phyloP scores from a whole-genome alignment of 352 stramenopile species.

The Phytophthora constricta region DNA sequence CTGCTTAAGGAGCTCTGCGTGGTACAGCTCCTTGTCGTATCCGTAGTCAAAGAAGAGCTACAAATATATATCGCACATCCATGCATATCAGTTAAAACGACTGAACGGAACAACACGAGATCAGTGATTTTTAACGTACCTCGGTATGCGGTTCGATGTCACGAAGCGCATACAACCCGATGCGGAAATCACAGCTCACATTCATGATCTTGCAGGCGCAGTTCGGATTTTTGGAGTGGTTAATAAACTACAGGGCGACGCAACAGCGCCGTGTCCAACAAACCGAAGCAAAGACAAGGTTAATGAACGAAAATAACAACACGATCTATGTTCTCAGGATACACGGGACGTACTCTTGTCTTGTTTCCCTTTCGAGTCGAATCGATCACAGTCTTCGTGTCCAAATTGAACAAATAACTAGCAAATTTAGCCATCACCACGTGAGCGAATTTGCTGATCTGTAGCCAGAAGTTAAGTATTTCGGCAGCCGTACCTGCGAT shows the following conservation, averaged over 20 bases:
- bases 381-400: constrained; percentile 92
- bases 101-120: not conserved
- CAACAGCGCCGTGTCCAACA: too few species aligned
- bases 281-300: not conserved
- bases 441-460: not conserved
- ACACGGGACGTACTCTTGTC: constrained; percentile 64
- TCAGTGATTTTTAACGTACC: constrained; percentile 38
- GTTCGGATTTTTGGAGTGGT: constrained; percentile 88
- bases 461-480: not conserved
- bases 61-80: not conserved
- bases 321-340: not conserved
- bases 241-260: constrained; percentile 78
- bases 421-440: not conserved
- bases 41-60: constrained; percentile 90
- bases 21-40: constrained; percentile 76
- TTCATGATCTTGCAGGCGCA: constrained; percentile 91
- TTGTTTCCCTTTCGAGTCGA: constrained; percentile 96
- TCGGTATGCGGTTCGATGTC: constrained; percentile 90
- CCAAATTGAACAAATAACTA: constrained; percentile 95
- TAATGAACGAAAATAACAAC: not conserved
- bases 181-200: constrained; percentile 92
- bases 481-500: constrained; percentile 55
- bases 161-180: constrained; percentile 92
- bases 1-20: constrained; percentile 64
- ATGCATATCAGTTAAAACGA: not conserved